These are phyloP conservation scores for Metroxylon sagu DNA, from an alignment of 176 grass and related monocot genomes.

Conservation along the genomic window DNA sequence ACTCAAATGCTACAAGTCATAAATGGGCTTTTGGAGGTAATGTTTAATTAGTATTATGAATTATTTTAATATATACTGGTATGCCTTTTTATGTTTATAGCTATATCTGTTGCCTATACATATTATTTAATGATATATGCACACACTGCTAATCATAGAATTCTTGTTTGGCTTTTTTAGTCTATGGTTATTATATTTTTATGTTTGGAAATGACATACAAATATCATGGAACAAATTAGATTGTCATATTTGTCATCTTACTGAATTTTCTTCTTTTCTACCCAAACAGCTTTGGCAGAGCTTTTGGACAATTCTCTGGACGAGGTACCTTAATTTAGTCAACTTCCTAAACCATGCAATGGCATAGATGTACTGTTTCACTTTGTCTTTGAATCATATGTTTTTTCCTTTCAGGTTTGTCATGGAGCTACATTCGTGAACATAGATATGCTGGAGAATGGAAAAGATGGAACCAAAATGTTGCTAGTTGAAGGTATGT, in stretches of 20 bases:
- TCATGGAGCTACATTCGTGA: conserved; percentile 92
- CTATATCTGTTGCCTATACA: too few species aligned
- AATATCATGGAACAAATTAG: too few species aligned
- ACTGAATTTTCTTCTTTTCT: conserved; percentile 1
- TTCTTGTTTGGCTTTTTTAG: too few species aligned
- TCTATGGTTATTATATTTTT: too few species aligned
- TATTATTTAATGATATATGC: too few species aligned
- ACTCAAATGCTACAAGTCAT: conserved; percentile 99
- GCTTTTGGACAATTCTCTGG: conserved; percentile 88
- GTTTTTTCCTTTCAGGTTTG: conserved; percentile 41
- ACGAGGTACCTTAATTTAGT: conserved; percentile 51
- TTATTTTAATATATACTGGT: too few species aligned
- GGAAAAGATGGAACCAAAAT: conserved; percentile 69
- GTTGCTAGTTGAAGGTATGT: conserved; percentile 83
- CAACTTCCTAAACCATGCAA: neutral
- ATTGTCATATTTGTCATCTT: too few species aligned
- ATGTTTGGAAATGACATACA: too few species aligned
- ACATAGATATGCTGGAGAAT: conserved; percentile 71
- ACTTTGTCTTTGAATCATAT: neutral
- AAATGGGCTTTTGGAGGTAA: conserved; percentile 99
- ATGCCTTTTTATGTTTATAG: too few species aligned
- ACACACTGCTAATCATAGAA: too few species aligned
- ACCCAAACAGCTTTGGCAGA: conserved; percentile 72
- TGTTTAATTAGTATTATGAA: neutral
- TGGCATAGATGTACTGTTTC: neutral